A percentile compares a stretch with the other conserved stretches of the same genome.
These are phyloP conservation scores for Boletus sp. DNA, from an alignment of 768 basidiomycete genomes.

Conservation along the genomic window DNA sequence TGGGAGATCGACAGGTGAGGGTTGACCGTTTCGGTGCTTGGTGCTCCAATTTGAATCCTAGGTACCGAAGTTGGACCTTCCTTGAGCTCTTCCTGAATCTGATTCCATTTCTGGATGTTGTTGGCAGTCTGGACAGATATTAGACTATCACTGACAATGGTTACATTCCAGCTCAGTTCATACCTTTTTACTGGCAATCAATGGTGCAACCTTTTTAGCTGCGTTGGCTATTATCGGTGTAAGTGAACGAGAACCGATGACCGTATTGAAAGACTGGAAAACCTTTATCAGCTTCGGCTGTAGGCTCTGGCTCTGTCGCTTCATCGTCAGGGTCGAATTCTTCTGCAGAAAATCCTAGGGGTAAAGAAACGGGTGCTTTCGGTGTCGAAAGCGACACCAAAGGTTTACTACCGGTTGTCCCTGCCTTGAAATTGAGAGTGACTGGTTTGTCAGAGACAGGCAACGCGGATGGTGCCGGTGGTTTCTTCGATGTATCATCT, in stretches of 20 bases:
- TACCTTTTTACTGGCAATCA: conserved; percentile 86
- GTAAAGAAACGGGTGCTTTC: conserved; percentile 39
- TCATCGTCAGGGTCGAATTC: conserved; percentile 45
- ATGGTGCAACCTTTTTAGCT: conserved; percentile 72
- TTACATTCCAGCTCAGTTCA: neutral
- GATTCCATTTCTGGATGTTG: conserved; percentile 97
- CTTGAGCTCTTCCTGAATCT: conserved; percentile 84
- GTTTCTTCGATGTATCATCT: conserved; percentile 36
- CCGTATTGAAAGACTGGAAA: neutral
- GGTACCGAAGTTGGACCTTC: conserved; percentile 35
- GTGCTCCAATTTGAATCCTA: conserved; percentile 8
- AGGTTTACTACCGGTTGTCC: conserved; percentile 18
- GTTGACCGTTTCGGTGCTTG: conserved; percentile 7
- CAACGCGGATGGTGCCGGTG: conserved; percentile 59
- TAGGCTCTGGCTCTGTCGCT: conserved; percentile 41
- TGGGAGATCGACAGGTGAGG: conserved; percentile 5
- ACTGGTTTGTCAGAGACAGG: conserved; percentile 81
- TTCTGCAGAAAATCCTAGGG: conserved; percentile 67
- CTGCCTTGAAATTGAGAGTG: conserved; percentile 67
- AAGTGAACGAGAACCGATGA: conserved; percentile 2
- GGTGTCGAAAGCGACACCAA: conserved; percentile 19
- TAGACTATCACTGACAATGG: neutral
- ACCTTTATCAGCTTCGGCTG: conserved; percentile 48
- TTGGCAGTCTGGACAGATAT: conserved; percentile 59
- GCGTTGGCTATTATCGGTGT: conserved; percentile 35